These are phyloP conservation scores for Phytomonas serpens DNA, from an alignment of 208 protist genomes.

Conservation along the genomic window DNA sequence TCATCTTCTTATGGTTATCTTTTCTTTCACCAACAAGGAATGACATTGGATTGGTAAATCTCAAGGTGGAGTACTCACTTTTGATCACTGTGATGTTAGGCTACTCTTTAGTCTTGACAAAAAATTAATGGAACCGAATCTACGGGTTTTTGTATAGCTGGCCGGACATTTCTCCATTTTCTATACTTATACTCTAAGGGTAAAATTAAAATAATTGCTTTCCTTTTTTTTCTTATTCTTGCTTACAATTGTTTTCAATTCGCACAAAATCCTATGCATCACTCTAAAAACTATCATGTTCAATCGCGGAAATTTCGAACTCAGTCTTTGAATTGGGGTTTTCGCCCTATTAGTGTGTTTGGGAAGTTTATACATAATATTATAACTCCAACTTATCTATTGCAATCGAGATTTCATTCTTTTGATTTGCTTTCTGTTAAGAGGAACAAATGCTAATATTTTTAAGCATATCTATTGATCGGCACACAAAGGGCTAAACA, in stretches of 20 bases:
- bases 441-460: not conserved
- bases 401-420: not conserved
- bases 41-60: not conserved
- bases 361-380: not conserved
- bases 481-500: not conserved
- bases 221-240: slow-evolving; percentile 6
- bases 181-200: not conserved
- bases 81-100: not conserved
- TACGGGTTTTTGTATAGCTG: not conserved
- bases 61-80: not conserved
- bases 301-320: not conserved
- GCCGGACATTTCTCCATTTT: not conserved
- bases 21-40: not conserved
- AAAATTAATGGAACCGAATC: not conserved
- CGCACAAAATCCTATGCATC: not conserved
- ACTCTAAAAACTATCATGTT: not conserved
- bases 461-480: not conserved
- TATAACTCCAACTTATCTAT: not conserved
- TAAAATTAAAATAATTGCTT: not conserved
- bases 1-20: slow-evolving; percentile 11
- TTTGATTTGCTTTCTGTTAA: not conserved
- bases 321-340: not conserved
- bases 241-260: slow-evolving; percentile 1
- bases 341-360: not conserved
- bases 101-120: not conserved